Percentiles rank a stretch among this genome's conserved stretches.
Conservation (phyloP, 331 rosid genomes). For the Dryas integrifolia region DNA sequence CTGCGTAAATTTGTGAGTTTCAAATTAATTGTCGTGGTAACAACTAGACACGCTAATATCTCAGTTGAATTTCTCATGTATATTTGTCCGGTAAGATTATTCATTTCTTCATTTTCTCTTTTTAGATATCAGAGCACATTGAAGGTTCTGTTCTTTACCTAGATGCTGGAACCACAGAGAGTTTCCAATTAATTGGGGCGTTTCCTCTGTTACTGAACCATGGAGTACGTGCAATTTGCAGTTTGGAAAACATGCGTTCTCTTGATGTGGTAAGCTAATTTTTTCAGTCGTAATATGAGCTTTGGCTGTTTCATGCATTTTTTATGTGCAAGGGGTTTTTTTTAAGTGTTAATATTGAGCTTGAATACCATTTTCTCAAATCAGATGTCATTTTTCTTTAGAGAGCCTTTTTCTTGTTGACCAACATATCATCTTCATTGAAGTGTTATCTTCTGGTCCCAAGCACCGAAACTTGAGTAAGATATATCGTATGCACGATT, state of each 20-base stretch:
- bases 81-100: neutral
- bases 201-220: conserved; percentile 64
- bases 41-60: neutral
- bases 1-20: neutral
- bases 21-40: neutral
- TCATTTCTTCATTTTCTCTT: neutral
- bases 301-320: neutral
- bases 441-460: neutral
- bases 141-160: conserved; percentile 70
- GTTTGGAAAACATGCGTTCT: conserved; percentile 59
- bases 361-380: too few species aligned
- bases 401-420: neutral
- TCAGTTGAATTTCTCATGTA: neutral
- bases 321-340: neutral
- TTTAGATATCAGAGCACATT: conserved; percentile 75
- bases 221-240: conserved; percentile 72
- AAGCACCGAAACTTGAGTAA: too few species aligned
- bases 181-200: conserved; percentile 78
- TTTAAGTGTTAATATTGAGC: neutral
- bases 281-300: neutral
- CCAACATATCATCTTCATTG: neutral
- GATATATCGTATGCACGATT: neutral
- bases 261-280: conserved; percentile 57
- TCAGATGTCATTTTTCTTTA: neutral
- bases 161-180: conserved; percentile 79